phyloP scores from a whole-genome alignment of 2,329 filamentous ascomycete species.

The Alternaria sp. region DNA sequence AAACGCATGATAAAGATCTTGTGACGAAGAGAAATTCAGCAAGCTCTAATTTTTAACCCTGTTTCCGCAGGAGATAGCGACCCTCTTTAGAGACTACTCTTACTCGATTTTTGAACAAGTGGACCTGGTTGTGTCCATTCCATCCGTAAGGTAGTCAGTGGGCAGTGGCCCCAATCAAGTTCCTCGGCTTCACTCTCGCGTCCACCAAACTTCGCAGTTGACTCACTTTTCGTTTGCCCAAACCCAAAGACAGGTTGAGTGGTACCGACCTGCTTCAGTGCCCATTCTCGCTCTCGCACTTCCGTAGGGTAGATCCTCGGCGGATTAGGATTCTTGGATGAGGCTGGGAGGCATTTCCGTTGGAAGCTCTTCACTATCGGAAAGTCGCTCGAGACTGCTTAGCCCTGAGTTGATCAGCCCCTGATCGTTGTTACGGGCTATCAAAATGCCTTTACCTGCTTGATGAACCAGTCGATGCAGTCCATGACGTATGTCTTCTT shows the following conservation, averaged over 20 bases:
- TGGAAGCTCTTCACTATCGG: constrained; percentile 32
- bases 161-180: neutral
- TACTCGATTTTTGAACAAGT: no score
- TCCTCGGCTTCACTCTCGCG: neutral
- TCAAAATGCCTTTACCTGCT: constrained; percentile 17
- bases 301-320: constrained; percentile 36
- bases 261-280: neutral
- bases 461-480: constrained; percentile 51
- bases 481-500: constrained; percentile 49
- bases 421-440: neutral
- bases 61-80: no score
- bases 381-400: constrained; percentile 31
- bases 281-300: constrained; percentile 2
- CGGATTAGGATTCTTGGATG: constrained; percentile 18
- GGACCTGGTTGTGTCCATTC: neutral
- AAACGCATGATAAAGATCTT: no score
- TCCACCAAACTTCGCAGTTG: neutral
- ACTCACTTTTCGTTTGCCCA: neutral
- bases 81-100: no score
- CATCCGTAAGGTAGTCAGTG: neutral
- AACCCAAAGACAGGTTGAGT: neutral
- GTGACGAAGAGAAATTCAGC: no score
- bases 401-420: constrained; percentile 31
- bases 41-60: no score
- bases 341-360: constrained; percentile 35